These are phyloP conservation scores for Cerioporus squamosus DNA, from an alignment of 1,284 basidiomycete genomes.

Conservation along the genomic window DNA sequence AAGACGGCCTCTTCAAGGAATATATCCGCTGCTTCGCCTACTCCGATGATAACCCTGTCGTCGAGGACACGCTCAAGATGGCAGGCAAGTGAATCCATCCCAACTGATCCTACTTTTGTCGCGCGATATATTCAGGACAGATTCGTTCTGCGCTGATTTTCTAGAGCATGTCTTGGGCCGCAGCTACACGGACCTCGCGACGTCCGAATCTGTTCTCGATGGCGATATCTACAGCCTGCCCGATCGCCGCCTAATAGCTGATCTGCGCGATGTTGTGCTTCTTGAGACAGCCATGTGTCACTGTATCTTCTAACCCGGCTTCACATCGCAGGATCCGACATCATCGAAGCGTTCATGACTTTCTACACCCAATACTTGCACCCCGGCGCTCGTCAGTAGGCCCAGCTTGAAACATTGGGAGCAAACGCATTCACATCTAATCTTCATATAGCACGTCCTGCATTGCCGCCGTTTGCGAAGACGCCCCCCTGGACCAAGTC, in stretches of 20 bases:
- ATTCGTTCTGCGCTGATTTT: no score
- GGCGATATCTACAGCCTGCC: no score
- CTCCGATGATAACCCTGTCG: constrained; percentile 25
- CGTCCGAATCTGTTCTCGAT: no score
- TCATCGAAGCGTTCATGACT: constrained; percentile 7
- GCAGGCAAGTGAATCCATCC: constrained; percentile 8
- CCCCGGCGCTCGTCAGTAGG: constrained; percentile 5
- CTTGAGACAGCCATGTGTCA: no score
- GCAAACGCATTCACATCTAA: no score
- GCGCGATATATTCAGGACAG: no score
- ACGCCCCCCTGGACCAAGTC: constrained; percentile 19
- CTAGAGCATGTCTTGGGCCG: no score
- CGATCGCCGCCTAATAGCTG: no score
- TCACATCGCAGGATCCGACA: not conserved
- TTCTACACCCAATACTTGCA: constrained; percentile 6
- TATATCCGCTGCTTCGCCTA: constrained; percentile 39
- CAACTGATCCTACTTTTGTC: no score
- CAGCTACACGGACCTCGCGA: no score
- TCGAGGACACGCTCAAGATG: constrained; percentile 20
- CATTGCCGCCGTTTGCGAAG: constrained; percentile 1
- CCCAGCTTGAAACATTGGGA: no score
- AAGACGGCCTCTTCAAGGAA: constrained; percentile 9
- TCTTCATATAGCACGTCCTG: not conserved
- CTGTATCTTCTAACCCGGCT: not conserved
- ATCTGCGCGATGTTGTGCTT: no score